Evolutionary conservation across 2,329 filamentous ascomycete species (phyloP), one percentile per base, ranked within the genome.

Genomic region (Trichoderma sp.): DNA sequence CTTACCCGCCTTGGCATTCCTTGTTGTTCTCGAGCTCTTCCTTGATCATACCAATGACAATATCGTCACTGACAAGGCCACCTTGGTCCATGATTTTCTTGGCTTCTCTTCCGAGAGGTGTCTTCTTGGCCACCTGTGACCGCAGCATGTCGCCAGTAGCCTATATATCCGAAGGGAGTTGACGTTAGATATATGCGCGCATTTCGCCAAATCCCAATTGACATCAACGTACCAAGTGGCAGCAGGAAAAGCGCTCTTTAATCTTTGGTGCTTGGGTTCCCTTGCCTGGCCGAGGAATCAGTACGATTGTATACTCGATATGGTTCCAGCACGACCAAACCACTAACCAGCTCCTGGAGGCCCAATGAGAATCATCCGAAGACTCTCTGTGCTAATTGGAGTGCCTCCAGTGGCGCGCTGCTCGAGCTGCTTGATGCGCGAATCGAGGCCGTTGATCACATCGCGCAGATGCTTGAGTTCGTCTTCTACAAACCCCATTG

Each of bases 31-130:
- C 93, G 66, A 99, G 89, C 88, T 99, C 95, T 82, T 92, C 93
- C 90, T 96, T 95, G 87, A 99, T 99, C 96, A 99, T 99, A 84
- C 95, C 94, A 83, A 99, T 93, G 89, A 99, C 95, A 81, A 99
- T 99, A 81, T 98, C 95, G 84, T 99, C 96, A 83, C 94, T 97
- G 82, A 99, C 96, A 72, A 99, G 90, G 77, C 95, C 95, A 78
- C 96, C 96, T 82, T 95, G 92, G 81, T 99, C 96, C 96, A 99
- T 99, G 84, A 99, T 99, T 91, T 98, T 98, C 91, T 99, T 99
- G 76, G 96, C 96, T 87, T 98, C 94, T 81, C 93, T 90, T 77
- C 96, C 96, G 75, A 99, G 90, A 73, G 93, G 85, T 71, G 96
- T 99, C 91, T 98, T 98, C 86, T 97, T 97, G 76, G 95, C 93